phyloP scores from a whole-genome alignment of 768 basidiomycete genomes.

The Agaricus sinodeliciosus region DNA sequence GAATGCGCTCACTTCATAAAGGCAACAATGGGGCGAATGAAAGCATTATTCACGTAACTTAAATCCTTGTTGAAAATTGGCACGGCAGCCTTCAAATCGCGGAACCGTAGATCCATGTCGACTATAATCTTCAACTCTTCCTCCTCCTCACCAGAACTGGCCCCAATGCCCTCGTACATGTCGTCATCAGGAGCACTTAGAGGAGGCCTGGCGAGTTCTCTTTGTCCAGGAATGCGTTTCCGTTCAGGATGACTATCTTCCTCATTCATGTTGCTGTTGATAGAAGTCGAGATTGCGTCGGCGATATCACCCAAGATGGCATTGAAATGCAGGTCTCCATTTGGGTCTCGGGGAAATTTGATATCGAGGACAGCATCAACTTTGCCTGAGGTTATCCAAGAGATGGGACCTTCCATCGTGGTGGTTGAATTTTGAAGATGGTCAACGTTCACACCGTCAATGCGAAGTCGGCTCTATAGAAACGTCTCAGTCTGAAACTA shows the following conservation, averaged over 20 bases:
- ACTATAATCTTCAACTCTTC: conserved; percentile 50
- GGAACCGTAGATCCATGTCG: conserved; percentile 91
- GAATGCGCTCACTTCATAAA: conserved; percentile 83
- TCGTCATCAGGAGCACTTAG: conserved; percentile 44
- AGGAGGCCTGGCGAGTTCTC: conserved; percentile 81
- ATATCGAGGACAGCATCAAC: conserved; percentile 96
- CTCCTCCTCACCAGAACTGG: conserved; percentile 18
- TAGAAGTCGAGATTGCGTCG: conserved; percentile 73
- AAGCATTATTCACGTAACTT: conserved; percentile 86
- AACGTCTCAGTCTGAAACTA: not conserved
- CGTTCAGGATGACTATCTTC: conserved; percentile 29
- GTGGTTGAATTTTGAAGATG: conserved; percentile 77
- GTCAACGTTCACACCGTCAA: conserved; percentile 95
- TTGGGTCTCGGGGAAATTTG: conserved; percentile 83
- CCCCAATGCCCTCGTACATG: conserved; percentile 19
- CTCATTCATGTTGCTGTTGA: conserved; percentile 24
- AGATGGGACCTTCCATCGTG: conserved; percentile 81
- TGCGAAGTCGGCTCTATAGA: conserved; percentile 82
- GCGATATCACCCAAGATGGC: conserved; percentile 86
- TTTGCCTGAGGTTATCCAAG: conserved; percentile 97
- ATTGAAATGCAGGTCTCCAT: conserved; percentile 64
- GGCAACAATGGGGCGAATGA: conserved; percentile 93
- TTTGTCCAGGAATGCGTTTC: conserved; percentile 75
- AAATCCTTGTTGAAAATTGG: conserved; percentile 87
- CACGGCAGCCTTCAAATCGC: conserved; percentile 92